phyloP scores from a whole-genome alignment of 345 rosid species.

The Eucalyptus regnans region DNA sequence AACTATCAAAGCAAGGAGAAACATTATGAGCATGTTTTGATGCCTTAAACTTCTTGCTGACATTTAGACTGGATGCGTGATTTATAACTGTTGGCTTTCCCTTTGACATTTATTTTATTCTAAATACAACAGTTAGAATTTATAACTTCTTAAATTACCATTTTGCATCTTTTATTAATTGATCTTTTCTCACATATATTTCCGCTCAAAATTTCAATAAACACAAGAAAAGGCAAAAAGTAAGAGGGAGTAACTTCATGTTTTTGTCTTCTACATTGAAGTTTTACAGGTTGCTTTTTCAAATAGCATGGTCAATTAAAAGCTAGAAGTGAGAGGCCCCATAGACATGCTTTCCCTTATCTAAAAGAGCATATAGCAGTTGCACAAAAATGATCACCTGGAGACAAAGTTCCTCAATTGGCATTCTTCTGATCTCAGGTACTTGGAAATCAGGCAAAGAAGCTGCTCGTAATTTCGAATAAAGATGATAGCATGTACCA shows the following conservation, averaged over 20 bases:
- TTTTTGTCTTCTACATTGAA: not conserved
- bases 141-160: not conserved
- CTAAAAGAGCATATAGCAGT: not conserved
- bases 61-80: not conserved
- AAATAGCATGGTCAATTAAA: not conserved
- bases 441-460: slow-evolving; percentile 74
- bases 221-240: not conserved
- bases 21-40: not conserved
- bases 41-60: not conserved
- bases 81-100: not conserved
- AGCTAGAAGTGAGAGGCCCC: not conserved
- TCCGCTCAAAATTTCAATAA: not conserved
- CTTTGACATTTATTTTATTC: not conserved
- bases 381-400: slow-evolving; percentile 33
- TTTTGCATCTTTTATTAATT: not conserved
- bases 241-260: not conserved
- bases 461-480: slow-evolving; percentile 65
- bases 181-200: not conserved
- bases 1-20: not conserved
- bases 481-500: slow-evolving; percentile 91
- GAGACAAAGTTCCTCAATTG: slow-evolving; percentile 90
- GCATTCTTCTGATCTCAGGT: slow-evolving; percentile 92
- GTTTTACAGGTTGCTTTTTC: not conserved
- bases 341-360: not conserved
- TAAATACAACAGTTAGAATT: not conserved